Base-by-base conservation (phyloP, 768 basidiomycete species). In the Leucocoprinus leucothites region DNA sequence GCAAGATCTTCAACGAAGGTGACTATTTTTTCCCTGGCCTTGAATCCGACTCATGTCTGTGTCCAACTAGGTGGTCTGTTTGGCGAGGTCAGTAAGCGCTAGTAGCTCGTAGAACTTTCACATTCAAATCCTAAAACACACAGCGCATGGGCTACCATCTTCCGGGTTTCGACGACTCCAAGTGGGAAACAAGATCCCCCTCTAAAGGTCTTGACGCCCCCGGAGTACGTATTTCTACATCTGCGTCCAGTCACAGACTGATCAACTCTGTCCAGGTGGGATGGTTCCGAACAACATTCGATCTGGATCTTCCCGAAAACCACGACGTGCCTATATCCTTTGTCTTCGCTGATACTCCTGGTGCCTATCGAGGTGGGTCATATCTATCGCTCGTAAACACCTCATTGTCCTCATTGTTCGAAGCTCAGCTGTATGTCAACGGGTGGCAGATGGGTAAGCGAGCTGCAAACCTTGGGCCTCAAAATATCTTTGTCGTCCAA, bases 381-480 rank as follows among this genome's bases (percentile, higher is more conserved):
- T 16, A 13, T 9, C n/a, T 26, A 13, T 46, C 11, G 24, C 7
- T 1, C 45, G 24, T 9, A 46, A 46, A 46, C 7, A 22, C 11
- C 13, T 9, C 24, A n/a, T 4, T 46, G 16, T 24, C 2, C 24
- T 25, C 6, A 46, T 46, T 14, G 13, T 9, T 14, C 22, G n/a
- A 2, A 46, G 45, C 45, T 46, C 45, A 46, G 45, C 11, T 46
- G 11, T 46, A 46, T 46, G 24, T 46, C 45, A 46, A 46, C 45
- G 45, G 45, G 22, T 46, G 45, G 45, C 45, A 46, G 13, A 46
- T 46, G 45, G 45, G 45, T 46, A 46, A 46, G n/a, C 45, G 45
- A 46, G 45, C 45, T 24, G 22, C 45, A 26, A 46, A 46, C 13
- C 24, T 46, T 25, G 45, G 45, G 11, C 45, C 45, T 7, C 45